A percentile compares a stretch with the other conserved stretches of the same genome.
phyloP scores from a whole-genome alignment of 1,284 basidiomycete species.

The Fomitiporia mediterranea region DNA sequence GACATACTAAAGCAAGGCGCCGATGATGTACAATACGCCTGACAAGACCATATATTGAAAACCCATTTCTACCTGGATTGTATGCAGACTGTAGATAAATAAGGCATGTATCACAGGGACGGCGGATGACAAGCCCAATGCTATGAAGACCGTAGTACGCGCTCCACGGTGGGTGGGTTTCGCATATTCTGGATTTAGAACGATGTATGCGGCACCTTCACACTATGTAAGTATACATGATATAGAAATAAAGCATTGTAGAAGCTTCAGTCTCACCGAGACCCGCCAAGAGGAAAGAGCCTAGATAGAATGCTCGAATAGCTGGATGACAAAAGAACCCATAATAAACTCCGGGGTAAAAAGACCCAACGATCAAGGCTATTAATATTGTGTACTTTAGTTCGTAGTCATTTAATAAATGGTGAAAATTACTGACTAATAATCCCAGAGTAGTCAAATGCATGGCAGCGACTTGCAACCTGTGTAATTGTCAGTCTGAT shows the following conservation, averaged over 20 bases:
- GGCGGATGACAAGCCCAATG: slow-evolving; percentile 70
- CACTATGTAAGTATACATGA: no score
- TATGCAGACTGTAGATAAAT: slow-evolving; percentile 50
- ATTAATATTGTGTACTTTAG: slow-evolving; percentile 8
- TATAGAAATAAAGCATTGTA: no score
- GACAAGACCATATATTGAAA: slow-evolving; percentile 64
- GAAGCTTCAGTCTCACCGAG: slow-evolving; percentile 48
- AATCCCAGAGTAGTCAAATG: slow-evolving; percentile 72
- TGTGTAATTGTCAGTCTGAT: slow-evolving; percentile 26
- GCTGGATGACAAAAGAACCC: slow-evolving; percentile 63
- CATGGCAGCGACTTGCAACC: slow-evolving; percentile 51
- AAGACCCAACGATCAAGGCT: slow-evolving; percentile 75
- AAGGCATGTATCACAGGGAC: slow-evolving; percentile 70
- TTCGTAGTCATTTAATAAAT: no score
- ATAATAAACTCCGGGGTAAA: slow-evolving; percentile 71
- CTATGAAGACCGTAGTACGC: slow-evolving; percentile 78
- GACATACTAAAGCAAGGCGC: slow-evolving; percentile 78
- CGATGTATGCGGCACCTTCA: slow-evolving; percentile 66
- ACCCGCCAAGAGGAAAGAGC: slow-evolving; percentile 53
- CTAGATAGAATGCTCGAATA: slow-evolving; percentile 50
- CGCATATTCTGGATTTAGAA: slow-evolving; percentile 75
- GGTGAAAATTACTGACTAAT: slow-evolving; percentile 40
- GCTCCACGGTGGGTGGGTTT: slow-evolving; percentile 73
- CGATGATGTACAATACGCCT: slow-evolving; percentile 68
- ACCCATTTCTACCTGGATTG: slow-evolving; percentile 59